Base-by-base conservation (phyloP, 2,329 filamentous ascomycete genomes). In the Arthrobotrys pseudoclavata region DNA sequence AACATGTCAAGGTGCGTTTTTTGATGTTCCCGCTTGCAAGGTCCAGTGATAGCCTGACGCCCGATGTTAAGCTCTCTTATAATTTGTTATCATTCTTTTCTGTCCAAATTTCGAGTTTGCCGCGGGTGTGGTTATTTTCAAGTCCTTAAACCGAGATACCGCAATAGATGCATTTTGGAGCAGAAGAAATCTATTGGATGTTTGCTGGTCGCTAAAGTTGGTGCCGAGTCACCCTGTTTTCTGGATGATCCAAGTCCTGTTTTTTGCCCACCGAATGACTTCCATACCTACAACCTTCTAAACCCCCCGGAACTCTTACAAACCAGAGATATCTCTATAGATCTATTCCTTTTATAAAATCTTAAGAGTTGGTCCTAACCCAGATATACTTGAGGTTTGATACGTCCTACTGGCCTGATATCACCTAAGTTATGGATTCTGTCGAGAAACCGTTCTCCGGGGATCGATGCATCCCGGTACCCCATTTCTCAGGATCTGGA, bases 401-500 rank as follows among this genome's bases (percentile, higher is more conserved):
- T 57, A 57, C 9, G n/a, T n/a, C n/a, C n/a, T n/a, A n/a, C n/a
- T n/a, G 18, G 29, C 15, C 6, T 57, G 24, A 37, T 57, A 57
- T 6, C n/a, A 7, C n/a, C 29, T 22, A 37, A 37, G 10, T 29
- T 37, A 37, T 57, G 29, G 52, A 57, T 22, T 37, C 26, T 22
- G 29, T n/a, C 24, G 7, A 22, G 29, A 29, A 22, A 20, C 5
- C 15, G 4, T 26, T 60, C 20, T 29, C 18, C 34, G 20, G 34
- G 55, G 55, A 42, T 60, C 34, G 34, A 42, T 42, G 52, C 52
- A 60, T 60, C 55, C 55, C 20, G 34, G 55, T 42, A 60, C 6
- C 29, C 55, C 55, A 20, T 24, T 60, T 42, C 48, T 62, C 72
- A 76, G 72, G 64, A 76, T 76, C 48, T 40, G 52, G 55, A 40